Evolutionary conservation across 495 filamentous ascomycete species (phyloP), one percentile per base, ranked within the genome.

Genomic region (Xylaria venustula): DNA sequence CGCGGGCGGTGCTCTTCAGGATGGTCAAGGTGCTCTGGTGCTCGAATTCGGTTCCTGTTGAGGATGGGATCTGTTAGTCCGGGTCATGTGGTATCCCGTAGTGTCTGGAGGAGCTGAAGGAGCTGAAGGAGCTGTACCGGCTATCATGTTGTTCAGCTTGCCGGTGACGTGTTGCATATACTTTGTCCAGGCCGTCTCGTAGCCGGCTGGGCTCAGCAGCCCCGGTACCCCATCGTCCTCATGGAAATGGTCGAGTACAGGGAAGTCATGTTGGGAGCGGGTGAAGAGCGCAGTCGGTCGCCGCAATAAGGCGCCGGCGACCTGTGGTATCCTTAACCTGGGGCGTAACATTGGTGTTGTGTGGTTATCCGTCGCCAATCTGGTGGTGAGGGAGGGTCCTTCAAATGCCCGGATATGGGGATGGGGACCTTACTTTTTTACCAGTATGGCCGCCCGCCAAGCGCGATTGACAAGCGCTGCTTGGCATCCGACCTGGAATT

Each of bases 121-220:
- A 11, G 17, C 19, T 14, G 26, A 14, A 19, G 48, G 42, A 12
- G 40, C 57, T 84, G 66, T 82, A 93, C 92, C 90, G 62, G 84
- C 84, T 53, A 84, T 88, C 67, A 90, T 73, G 52, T 72, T 65
- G 73, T 95, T 94, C 67, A 98, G 81, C 69, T 86, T 90, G 48
- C 90, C 76, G 40, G 93, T 69, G 61, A 96, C 73, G 51, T 86
- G 72, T 25, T 75, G 67, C 77, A 94, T 90, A 77, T 97, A 97
- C 65, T 92, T 77, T 20, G 79, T 88, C 91, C 92, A 98, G 32
- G 92, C 82, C 14, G 89, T 83, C 54, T 88, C 78, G 71, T 88
- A 92, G 11, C 80, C 90, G 41, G 77, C 76, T 1, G 81, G 74
- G 0, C 86, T 85, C 52, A 95, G 76, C 45, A 97, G 78, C 7